phyloP scores from a whole-genome alignment of 139 green algal genomes.

The Chlamydomonas eustigma region DNA sequence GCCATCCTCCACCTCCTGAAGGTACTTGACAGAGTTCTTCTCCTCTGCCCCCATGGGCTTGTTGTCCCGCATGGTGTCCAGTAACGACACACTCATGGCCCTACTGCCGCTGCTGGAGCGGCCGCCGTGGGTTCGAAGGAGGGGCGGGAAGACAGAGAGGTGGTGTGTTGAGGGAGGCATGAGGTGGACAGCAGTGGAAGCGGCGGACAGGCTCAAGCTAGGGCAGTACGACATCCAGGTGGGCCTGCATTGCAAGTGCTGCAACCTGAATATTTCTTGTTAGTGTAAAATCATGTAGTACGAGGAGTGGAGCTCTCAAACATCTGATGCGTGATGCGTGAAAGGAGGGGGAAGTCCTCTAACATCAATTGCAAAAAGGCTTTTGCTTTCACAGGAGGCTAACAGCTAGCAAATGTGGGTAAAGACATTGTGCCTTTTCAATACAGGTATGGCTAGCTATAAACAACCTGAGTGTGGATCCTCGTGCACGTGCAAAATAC shows the following conservation, averaged over 20 bases:
- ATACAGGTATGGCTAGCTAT: slow-evolving; percentile 88
- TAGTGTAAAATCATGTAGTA: too few relatives aligned
- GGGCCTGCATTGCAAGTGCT: neutral
- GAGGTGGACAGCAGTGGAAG: slow-evolving; percentile 52
- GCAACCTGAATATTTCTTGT: too few relatives aligned
- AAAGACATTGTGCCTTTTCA: too few relatives aligned
- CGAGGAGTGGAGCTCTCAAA: too few relatives aligned
- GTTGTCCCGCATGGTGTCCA: slow-evolving; percentile 56
- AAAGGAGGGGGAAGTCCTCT: too few relatives aligned
- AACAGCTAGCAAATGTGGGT: too few relatives aligned
- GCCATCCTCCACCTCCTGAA: neutral
- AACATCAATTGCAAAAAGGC: too few relatives aligned
- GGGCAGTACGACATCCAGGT: slow-evolving; percentile 71
- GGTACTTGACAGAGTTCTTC: slow-evolving; percentile 76
- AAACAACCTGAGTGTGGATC: slow-evolving; percentile 79
- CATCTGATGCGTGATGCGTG: too few relatives aligned
- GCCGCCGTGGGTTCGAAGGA: slow-evolving; percentile 59
- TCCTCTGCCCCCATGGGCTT: slow-evolving; percentile 57
- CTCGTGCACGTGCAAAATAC: slow-evolving; percentile 63
- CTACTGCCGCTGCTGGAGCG: slow-evolving; percentile 77
- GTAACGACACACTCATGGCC: slow-evolving; percentile 68
- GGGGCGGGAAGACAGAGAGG: slow-evolving; percentile 18
- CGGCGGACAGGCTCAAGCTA: slow-evolving; percentile 62
- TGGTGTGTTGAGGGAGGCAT: slow-evolving; percentile 51
- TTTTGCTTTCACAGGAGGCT: too few relatives aligned